Conservation (phyloP, 2,329 filamentous ascomycete species). For the Dactylellina cionopaga region DNA sequence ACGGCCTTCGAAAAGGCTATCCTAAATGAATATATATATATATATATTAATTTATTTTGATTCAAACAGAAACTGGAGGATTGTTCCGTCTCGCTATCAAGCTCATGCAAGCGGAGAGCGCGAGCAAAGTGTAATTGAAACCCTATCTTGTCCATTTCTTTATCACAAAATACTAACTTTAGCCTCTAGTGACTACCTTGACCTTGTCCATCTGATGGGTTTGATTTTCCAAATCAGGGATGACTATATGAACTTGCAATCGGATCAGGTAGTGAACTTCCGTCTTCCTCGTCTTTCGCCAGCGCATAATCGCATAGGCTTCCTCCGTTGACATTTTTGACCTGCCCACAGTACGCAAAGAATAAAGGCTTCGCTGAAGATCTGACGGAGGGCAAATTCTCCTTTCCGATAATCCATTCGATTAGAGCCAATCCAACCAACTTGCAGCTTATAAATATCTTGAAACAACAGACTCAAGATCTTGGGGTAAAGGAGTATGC, state of each 20-base stretch:
- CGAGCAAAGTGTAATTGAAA: conserved; percentile 29
- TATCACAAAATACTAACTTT: conserved; percentile 26
- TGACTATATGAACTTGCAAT: conserved; percentile 86
- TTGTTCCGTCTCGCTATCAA: conserved; percentile 86
- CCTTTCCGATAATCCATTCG: conserved; percentile 92
- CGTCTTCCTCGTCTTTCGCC: neutral
- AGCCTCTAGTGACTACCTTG: conserved; percentile 74
- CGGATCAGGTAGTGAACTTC: conserved; percentile 59
- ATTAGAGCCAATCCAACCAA: conserved; percentile 80
- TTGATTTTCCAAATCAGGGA: conserved; percentile 90
- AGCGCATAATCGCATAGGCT: neutral
- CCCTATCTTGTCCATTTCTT: neutral
- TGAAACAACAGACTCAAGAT: conserved; percentile 87
- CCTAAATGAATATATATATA: no score
- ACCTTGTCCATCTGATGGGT: conserved; percentile 84
- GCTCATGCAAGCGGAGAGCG: conserved; percentile 82
- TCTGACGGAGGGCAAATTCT: conserved; percentile 96
- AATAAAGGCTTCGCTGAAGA: conserved; percentile 97
- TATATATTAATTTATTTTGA: neutral
- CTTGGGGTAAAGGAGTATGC: conserved; percentile 92
- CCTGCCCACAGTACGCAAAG: conserved; percentile 73
- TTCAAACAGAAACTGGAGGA: conserved; percentile 74
- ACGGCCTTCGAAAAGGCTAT: no score
- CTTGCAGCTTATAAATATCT: conserved; percentile 86
- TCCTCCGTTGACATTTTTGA: neutral